These are phyloP conservation scores for Eremomyces bilateralis DNA, from an alignment of 495 filamentous ascomycete species.

Conservation along the genomic window DNA sequence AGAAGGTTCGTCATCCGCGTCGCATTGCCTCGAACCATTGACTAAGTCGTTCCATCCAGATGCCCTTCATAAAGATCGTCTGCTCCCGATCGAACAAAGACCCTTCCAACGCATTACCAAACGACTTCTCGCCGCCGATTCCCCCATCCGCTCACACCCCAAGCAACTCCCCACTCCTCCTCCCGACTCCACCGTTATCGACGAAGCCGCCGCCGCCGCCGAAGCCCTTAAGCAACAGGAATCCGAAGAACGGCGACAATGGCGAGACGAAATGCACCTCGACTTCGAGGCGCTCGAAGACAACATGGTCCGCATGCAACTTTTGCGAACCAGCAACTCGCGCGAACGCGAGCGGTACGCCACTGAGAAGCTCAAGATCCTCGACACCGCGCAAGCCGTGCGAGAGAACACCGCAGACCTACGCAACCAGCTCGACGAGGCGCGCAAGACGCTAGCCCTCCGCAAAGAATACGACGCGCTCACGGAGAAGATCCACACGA, in stretches of 20 bases:
- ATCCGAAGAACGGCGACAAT: conserved; percentile 32
- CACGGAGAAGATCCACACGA: conserved; percentile 68
- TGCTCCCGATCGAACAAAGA: conserved; percentile 78
- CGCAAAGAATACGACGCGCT: conserved; percentile 74
- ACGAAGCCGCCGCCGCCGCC: conserved; percentile 18
- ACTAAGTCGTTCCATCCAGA: conserved; percentile 23
- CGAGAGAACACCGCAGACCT: conserved; percentile 53
- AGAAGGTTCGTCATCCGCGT: conserved; percentile 29
- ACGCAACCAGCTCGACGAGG: conserved; percentile 47
- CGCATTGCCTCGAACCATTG: neutral
- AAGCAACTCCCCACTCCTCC: conserved; percentile 47
- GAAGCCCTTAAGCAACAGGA: conserved; percentile 24
- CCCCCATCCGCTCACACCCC: conserved; percentile 29
- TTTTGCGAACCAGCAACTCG: conserved; percentile 61
- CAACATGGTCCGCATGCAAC: conserved; percentile 71
- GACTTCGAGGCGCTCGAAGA: conserved; percentile 84
- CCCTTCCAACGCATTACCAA: conserved; percentile 80
- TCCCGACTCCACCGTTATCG: conserved; percentile 34
- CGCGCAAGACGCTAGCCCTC: conserved; percentile 51
- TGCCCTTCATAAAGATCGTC: conserved; percentile 72
- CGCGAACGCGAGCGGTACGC: conserved; percentile 74
- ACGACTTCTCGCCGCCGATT: conserved; percentile 44
- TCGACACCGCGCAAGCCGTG: conserved; percentile 50
- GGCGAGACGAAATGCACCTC: conserved; percentile 62
- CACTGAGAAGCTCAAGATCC: conserved; percentile 54